phyloP scores from a whole-genome alignment of 2,329 filamentous ascomycete genomes.

The Pseudogymnoascus sp. region DNA sequence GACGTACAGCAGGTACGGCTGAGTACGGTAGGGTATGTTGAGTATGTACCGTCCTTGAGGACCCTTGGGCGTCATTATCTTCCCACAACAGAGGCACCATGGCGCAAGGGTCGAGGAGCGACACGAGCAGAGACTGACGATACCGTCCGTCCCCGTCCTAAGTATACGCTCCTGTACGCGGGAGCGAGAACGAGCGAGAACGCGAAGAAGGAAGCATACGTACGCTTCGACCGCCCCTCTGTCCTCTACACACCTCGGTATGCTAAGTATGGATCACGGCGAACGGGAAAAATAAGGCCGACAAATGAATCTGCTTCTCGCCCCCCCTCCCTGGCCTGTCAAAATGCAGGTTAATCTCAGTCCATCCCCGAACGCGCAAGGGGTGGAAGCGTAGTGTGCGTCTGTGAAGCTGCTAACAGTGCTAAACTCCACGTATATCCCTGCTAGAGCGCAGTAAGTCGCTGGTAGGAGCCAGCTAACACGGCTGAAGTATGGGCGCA shows the following conservation, averaged over 20 bases:
- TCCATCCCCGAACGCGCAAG: background rate
- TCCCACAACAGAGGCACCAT: background rate
- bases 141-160: background rate
- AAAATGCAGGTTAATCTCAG: slow-evolving; percentile 9
- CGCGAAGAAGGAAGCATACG: background rate
- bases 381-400: background rate
- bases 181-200: background rate
- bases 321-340: background rate
- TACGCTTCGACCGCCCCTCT: background rate
- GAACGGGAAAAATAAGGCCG: slow-evolving; percentile 1
- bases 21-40: background rate
- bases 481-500: slow-evolving; percentile 6
- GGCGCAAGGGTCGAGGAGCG: background rate
- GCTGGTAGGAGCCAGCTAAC: background rate
- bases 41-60: background rate
- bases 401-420: background rate
- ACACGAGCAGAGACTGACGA: background rate
- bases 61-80: slow-evolving; percentile 7
- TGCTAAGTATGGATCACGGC: background rate
- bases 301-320: background rate
- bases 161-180: background rate
- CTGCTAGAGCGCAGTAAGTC: background rate
- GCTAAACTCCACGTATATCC: slow-evolving; percentile 3
- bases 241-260: background rate
- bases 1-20: background rate